Evolutionary conservation across 768 basidiomycete genomes (phyloP), one percentile per base, ranked within the genome.

Genomic region (Nevesoporus exiguus): DNA sequence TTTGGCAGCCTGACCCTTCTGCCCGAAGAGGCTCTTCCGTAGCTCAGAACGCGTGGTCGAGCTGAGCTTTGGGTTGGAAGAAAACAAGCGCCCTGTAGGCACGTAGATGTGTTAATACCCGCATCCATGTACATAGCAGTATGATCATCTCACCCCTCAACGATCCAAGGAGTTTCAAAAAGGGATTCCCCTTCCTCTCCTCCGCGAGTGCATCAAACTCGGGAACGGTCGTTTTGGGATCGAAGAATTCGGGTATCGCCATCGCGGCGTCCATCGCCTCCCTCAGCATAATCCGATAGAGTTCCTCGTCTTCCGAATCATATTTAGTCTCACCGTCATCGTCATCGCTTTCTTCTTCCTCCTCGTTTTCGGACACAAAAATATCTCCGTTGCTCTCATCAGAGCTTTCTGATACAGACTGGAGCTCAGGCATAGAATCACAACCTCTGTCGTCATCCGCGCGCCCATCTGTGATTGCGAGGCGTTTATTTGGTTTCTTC

Each of bases 231-330:
- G 74, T 73, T 51, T 71, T 74, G 29, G 74, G 74, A 62, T 86
- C 81, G 47, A 82, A 75, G 67, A 83, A 84, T 51, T 84, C 85
- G 19, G 80, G 73, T 39, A 71, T 76, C 47, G 82, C 74, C 60
- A 80, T 74, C 0, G 81, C 83, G 17, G 78, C 73, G 55, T 89
- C 83, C 86, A 90, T 88, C 4, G 89, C 90, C 62, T 88, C 84
- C 47, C 82, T 77, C 25, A 83, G 57, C 71, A 84, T 66, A 30
- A 82, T 80, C 19, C 83, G 73, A 27, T 89, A 67, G 56, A 80
- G 77, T 49, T 86, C 87, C 57, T 88, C 88, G 54, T 85, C 80
- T 43, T 88, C 88, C 5, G 80, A 80, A 59, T 89, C 80, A 63
- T 86, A 85, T 7, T 70, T 78, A 40, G 70, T 77, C 43, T 76